These are phyloP conservation scores for Barnettozyma populi DNA, from an alignment of 805 yeast species.

Conservation along the genomic window DNA sequence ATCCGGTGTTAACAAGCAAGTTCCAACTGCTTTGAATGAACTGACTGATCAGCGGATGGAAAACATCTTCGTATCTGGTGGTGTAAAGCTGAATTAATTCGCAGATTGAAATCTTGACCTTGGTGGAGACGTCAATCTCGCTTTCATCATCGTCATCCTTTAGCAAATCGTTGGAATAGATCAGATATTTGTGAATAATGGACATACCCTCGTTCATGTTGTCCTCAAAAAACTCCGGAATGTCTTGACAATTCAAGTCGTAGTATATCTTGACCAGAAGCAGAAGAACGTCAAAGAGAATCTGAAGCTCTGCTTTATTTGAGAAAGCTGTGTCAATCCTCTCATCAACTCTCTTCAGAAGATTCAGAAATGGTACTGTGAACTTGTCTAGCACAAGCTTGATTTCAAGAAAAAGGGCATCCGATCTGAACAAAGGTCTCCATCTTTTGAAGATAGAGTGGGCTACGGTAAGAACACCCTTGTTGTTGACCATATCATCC, in stretches of 20 bases:
- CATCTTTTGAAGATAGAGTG: slow-evolving; percentile 95
- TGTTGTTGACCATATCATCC: slow-evolving; percentile 67
- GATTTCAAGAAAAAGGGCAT: slow-evolving; percentile 83
- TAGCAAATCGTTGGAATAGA: slow-evolving; percentile 49
- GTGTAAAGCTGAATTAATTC: slow-evolving; percentile 84
- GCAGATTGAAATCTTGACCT: slow-evolving; percentile 74
- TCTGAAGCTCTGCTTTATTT: slow-evolving; percentile 45
- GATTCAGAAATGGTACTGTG: slow-evolving; percentile 67
- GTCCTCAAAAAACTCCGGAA: slow-evolving; percentile 97
- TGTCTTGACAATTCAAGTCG: slow-evolving; percentile 95
- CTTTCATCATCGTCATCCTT: slow-evolving; percentile 58
- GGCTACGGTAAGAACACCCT: slow-evolving; percentile 85
- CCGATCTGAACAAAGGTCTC: slow-evolving; percentile 92
- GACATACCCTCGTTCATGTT: slow-evolving; percentile 72
- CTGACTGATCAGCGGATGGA: slow-evolving; percentile 66
- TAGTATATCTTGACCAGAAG: slow-evolving; percentile 76
- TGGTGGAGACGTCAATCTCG: slow-evolving; percentile 62
- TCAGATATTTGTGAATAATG: slow-evolving; percentile 74
- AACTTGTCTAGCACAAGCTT: slow-evolving; percentile 81
- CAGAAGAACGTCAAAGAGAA: slow-evolving; percentile 64
- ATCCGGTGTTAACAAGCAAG: slow-evolving; percentile 57
- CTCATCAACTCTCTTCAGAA: slow-evolving; percentile 63
- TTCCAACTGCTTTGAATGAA: slow-evolving; percentile 85
- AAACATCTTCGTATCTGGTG: slow-evolving; percentile 87
- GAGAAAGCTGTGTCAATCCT: slow-evolving; percentile 44